These are phyloP conservation scores for Ustilago crameri DNA, from an alignment of 1,284 basidiomycete genomes.

Conservation along the genomic window DNA sequence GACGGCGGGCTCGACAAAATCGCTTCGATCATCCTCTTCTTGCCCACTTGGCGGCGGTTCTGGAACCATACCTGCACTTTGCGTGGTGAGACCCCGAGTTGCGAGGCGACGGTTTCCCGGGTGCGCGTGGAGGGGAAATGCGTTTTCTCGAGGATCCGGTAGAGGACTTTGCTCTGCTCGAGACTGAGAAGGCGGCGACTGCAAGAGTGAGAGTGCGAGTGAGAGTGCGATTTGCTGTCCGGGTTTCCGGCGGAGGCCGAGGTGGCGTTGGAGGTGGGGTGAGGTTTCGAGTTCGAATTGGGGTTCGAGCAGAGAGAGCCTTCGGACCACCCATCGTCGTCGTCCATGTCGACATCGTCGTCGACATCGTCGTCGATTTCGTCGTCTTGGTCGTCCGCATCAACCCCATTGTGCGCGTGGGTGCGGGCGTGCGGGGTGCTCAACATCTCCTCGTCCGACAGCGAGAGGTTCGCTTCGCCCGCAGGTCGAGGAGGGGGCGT, in stretches of 20 bases:
- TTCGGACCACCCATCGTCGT: constrained; percentile 17
- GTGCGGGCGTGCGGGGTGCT: too few species aligned
- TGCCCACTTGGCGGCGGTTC: constrained; percentile 42
- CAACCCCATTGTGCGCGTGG: too few species aligned
- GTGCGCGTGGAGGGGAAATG: constrained; percentile 57
- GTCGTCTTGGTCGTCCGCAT: neutral
- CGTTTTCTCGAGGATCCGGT: constrained; percentile 54
- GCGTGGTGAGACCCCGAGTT: constrained; percentile 52
- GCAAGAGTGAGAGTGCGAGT: too few species aligned
- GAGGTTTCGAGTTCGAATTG: too few species aligned
- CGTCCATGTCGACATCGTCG: constrained; percentile 43
- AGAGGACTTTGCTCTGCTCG: constrained; percentile 54
- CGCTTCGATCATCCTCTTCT: constrained; percentile 44
- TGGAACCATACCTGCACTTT: constrained; percentile 61
- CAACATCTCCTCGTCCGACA: too few species aligned
- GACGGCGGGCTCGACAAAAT: constrained; percentile 6
- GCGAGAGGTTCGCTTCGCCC: too few species aligned
- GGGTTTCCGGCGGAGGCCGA: too few species aligned
- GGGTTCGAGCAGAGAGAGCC: neutral
- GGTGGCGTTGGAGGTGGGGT: too few species aligned
- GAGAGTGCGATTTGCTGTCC: neutral
- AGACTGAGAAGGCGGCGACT: constrained; percentile 43
- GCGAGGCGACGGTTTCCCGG: constrained; percentile 46
- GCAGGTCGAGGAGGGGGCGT: too few species aligned
- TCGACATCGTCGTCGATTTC: constrained; percentile 4